These are phyloP conservation scores for Paramecium tetraurelia DNA, from an alignment of 73 alveolate genomes.

Conservation along the genomic window DNA sequence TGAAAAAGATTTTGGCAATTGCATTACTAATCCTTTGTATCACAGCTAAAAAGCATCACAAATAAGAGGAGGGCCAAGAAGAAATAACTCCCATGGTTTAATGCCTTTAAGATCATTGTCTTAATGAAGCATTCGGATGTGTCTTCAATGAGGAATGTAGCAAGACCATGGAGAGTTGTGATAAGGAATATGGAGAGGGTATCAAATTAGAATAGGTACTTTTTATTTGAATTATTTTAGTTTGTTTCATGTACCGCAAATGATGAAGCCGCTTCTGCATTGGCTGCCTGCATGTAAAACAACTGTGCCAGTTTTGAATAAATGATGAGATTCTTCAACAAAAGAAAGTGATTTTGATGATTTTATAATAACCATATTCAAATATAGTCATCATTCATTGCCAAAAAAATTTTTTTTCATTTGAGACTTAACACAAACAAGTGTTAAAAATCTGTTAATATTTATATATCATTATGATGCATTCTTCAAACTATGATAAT, in stretches of 20 bases:
- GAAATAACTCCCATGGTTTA: neutral
- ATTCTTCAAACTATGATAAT: too few relatives aligned
- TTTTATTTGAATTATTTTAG: neutral
- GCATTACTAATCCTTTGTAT: neutral
- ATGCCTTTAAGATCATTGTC: neutral
- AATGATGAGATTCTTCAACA: neutral
- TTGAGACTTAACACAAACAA: neutral
- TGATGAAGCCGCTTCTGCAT: neutral
- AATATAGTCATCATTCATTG: neutral
- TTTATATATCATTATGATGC: too few relatives aligned
- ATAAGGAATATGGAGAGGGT: neutral
- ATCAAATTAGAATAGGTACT: neutral
- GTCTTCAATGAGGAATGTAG: neutral
- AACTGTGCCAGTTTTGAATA: neutral
- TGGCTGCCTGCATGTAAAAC: neutral
- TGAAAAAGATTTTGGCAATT: neutral
- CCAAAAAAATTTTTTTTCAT: neutral
- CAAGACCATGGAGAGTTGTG: neutral
- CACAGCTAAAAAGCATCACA: slow-evolving; percentile 27
- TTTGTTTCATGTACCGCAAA: neutral
- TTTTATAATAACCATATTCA: neutral
- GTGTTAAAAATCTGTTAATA: too few relatives aligned
- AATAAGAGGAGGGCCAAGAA: neutral
- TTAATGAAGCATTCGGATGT: neutral
- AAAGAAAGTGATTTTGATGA: neutral